Percentiles rank a stretch among this genome's conserved stretches.
Conservation (phyloP, 2,329 filamentous ascomycete genomes). For the Hypoxylon sp. region DNA sequence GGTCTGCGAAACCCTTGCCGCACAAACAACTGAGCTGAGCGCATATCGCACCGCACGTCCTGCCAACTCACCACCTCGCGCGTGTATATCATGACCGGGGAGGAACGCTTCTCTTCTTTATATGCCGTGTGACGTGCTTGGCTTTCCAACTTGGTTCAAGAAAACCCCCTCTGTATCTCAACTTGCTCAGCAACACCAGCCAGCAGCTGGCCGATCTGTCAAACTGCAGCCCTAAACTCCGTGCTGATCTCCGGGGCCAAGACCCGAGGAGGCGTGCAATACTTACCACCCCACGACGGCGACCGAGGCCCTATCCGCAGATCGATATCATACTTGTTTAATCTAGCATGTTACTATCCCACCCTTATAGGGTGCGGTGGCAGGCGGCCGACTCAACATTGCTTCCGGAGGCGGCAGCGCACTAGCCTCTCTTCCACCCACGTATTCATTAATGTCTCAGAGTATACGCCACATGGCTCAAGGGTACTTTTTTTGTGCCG, state of each 20-base stretch:
- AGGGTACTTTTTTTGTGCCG: constrained; percentile 27
- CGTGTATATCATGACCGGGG: constrained; percentile 3
- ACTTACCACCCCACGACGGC: constrained; percentile 15
- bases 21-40: constrained; percentile 13
- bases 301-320: constrained; percentile 33
- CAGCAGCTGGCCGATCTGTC: constrained; percentile 32
- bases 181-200: constrained; percentile 7
- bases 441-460: constrained; percentile 32
- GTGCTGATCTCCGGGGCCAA: constrained; percentile 43
- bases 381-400: constrained; percentile 16
- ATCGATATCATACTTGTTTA: constrained; percentile 42
- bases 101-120: constrained; percentile 17
- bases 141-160: constrained; percentile 18
- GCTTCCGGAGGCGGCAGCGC: constrained; percentile 17
- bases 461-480: constrained; percentile 31
- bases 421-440: constrained; percentile 31
- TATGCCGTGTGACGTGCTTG: constrained; percentile 32
- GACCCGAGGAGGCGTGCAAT: constrained; percentile 33
- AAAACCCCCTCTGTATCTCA: constrained; percentile 7
- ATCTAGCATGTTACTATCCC: constrained; percentile 17
- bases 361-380: constrained; percentile 8
- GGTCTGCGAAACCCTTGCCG: constrained; percentile 9
- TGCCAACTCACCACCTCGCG: constrained; percentile 7
- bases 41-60: constrained; percentile 10
- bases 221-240: constrained; percentile 43